A percentile compares a stretch with the other conserved stretches of the same genome.
phyloP scores from a whole-genome alignment of 768 basidiomycete genomes.

The Panaeolus cyanescens region DNA sequence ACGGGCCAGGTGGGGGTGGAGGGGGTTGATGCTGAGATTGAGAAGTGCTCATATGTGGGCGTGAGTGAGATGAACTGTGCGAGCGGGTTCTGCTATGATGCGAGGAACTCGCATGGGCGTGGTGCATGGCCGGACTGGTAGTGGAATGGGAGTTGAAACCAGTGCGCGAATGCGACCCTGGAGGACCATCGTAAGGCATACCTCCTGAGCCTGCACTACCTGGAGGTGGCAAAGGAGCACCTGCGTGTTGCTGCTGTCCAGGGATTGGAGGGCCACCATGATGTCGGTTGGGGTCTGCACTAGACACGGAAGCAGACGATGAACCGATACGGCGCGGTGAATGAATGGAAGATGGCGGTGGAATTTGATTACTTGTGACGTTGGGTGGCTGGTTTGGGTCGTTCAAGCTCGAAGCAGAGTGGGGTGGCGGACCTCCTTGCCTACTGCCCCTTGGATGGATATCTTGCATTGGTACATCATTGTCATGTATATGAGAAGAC shows the following conservation, averaged over 20 bases:
- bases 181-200: neutral
- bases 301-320: neutral
- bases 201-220: neutral
- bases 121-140: conserved; percentile 44
- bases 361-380: neutral
- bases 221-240: neutral
- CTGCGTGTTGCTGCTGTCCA: neutral
- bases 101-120: conserved; percentile 40
- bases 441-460: neutral
- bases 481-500: neutral
- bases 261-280: neutral
- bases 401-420: neutral
- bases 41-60: conserved; percentile 28
- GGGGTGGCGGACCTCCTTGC: conserved; percentile 1
- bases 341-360: neutral
- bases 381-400: neutral
- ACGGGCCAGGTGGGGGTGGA: conserved; percentile 31
- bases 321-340: neutral
- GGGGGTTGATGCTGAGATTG: conserved; percentile 1
- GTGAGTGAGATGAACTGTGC: conserved; percentile 53
- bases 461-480: neutral
- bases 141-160: conserved; percentile 23
- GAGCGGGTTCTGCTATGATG: conserved; percentile 47
- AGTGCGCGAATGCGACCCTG: neutral
- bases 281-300: neutral